Conservation (phyloP, 2,329 filamentous ascomycete species). For the Cordyceps tenuipes region DNA sequence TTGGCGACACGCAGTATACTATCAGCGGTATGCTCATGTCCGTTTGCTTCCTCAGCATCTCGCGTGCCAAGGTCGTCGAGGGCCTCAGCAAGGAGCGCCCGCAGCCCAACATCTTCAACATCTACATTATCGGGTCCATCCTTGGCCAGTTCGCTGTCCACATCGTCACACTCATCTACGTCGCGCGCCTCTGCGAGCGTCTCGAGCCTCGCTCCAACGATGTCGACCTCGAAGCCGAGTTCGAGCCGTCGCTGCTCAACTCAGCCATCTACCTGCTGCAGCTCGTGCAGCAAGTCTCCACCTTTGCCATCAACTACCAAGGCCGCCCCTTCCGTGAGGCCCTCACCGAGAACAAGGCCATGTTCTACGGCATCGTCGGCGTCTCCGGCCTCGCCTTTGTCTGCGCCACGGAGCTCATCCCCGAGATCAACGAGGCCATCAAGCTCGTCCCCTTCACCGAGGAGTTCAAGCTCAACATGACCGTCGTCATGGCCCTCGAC, state of each 20-base stretch:
- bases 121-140: conserved; percentile 96
- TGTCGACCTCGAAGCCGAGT: conserved; percentile 90
- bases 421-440: conserved; percentile 89
- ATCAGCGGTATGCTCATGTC: conserved; percentile 99
- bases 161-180: conserved; percentile 87
- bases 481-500: conserved; percentile 75
- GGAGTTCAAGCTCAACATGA: conserved; percentile 86
- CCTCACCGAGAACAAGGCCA: conserved; percentile 89
- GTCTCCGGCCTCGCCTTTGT: conserved; percentile 87
- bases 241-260: conserved; percentile 87
- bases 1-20: conserved; percentile 94
- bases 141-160: conserved; percentile 96
- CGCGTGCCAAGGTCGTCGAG: conserved; percentile 93
- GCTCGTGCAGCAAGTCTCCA: conserved; percentile 97
- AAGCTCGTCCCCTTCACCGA: conserved; percentile 81
- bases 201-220: conserved; percentile 61
- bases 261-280: conserved; percentile 94
- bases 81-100: conserved; percentile 92
- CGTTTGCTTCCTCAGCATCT: conserved; percentile 97
- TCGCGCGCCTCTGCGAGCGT: conserved; percentile 78
- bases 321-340: conserved; percentile 95
- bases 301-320: conserved; percentile 99
- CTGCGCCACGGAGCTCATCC: conserved; percentile 90
- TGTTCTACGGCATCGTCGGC: conserved; percentile 94
- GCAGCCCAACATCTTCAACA: conserved; percentile 97